These are phyloP conservation scores for Kappamyces sp. DNA, from an alignment of 192 early-diverging fungal species.

Conservation along the genomic window DNA sequence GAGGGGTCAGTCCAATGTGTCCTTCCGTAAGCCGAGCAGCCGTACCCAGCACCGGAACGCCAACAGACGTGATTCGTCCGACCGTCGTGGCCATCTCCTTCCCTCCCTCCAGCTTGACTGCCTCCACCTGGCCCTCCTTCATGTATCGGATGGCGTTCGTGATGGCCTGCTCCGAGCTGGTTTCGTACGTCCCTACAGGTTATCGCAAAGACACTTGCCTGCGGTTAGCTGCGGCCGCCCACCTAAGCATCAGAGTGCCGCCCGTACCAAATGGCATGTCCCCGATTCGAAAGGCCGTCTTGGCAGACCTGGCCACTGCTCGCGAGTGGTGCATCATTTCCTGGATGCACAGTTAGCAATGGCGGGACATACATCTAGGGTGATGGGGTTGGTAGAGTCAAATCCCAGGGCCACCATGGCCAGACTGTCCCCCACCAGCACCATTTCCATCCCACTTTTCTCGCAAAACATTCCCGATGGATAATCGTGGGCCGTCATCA, in stretches of 20 bases:
- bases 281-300: constrained; percentile 71
- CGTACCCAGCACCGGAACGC: constrained; percentile 74
- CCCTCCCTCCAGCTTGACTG: constrained; percentile 95
- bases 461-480: constrained; percentile 82
- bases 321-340: constrained; percentile 95
- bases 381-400: constrained; percentile 75
- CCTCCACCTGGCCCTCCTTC: constrained; percentile 87
- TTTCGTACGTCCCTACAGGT: constrained; percentile 77
- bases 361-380: constrained; percentile 64
- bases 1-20: constrained; percentile 94
- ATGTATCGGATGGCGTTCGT: constrained; percentile 72
- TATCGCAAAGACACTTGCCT: no score
- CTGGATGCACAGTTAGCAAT: constrained; percentile 22
- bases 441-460: constrained; percentile 76
- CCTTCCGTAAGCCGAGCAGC: constrained; percentile 26
- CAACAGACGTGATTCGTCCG: constrained; percentile 69
- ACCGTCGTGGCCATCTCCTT: constrained; percentile 75
- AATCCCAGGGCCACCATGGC: constrained; percentile 96
- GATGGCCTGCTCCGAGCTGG: constrained; percentile 67
- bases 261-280: constrained; percentile 75
- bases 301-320: constrained; percentile 78
- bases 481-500: constrained; percentile 98
- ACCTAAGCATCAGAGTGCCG: no score
- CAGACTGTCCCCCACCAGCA: constrained; percentile 90
- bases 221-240: no score